phyloP scores from a whole-genome alignment of 2,329 filamentous ascomycete genomes.

The Neonectria punicea region DNA sequence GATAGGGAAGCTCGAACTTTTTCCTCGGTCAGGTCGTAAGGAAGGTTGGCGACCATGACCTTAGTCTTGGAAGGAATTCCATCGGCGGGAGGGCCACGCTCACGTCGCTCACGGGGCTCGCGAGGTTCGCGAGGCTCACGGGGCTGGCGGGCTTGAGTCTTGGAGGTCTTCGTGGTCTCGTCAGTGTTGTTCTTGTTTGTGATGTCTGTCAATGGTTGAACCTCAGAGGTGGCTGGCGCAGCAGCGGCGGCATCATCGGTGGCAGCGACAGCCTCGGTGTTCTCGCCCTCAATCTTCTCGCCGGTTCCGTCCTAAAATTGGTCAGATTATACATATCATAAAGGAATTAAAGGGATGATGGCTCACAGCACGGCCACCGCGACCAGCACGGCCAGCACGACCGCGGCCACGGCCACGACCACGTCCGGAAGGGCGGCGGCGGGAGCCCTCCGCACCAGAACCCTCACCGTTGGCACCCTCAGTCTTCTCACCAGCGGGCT shows the following conservation, averaged over 20 bases:
- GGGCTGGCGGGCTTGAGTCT: conserved; percentile 62
- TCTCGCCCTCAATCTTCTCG: conserved; percentile 60
- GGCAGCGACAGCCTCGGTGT: conserved; percentile 49
- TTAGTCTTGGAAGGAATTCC: conserved; percentile 99
- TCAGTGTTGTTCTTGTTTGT: conserved; percentile 69
- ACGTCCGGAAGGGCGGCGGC: conserved; percentile 71
- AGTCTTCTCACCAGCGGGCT: conserved; percentile 80
- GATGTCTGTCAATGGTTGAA: conserved; percentile 69
- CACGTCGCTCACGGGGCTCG: conserved; percentile 65
- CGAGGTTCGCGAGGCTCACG: conserved; percentile 54
- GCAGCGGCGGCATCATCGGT: conserved; percentile 61
- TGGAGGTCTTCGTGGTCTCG: conserved; percentile 68
- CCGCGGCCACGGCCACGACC: conserved; percentile 77
- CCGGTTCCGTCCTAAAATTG: conserved; percentile 48
- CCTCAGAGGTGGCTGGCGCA: conserved; percentile 61
- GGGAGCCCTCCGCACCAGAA: conserved; percentile 72
- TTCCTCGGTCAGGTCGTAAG: conserved; percentile 97
- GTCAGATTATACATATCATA: conserved; percentile 20
- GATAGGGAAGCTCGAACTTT: conserved; percentile 69
- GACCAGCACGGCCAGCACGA: conserved; percentile 72
- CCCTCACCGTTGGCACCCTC: conserved; percentile 83
- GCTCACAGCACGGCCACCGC: conserved; percentile 61
- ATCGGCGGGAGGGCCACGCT: conserved; percentile 96
- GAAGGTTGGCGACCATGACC: conserved; percentile 99
- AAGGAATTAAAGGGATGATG: conserved; percentile 29